These are phyloP conservation scores for Moesziomyces antarcticus DNA, from an alignment of 1,284 basidiomycete species.

Conservation along the genomic window DNA sequence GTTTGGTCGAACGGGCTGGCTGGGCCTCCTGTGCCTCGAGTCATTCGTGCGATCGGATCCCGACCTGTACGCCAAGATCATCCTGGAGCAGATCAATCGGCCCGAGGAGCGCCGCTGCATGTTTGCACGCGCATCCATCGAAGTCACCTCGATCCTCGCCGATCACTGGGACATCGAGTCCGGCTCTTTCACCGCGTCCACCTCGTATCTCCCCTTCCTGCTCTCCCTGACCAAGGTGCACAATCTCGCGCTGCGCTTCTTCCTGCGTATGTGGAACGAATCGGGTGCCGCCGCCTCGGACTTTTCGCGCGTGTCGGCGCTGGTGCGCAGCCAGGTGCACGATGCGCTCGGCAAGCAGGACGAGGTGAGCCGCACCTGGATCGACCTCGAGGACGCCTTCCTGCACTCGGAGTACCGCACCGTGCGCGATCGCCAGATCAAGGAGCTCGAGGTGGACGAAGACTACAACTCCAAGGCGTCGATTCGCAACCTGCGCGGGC, in stretches of 20 bases:
- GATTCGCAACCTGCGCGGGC: conserved; percentile 78
- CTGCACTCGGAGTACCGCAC: conserved; percentile 84
- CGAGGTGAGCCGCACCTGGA: conserved; percentile 76
- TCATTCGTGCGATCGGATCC: conserved; percentile 79
- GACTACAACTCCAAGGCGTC: conserved; percentile 71
- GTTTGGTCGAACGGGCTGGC: conserved; percentile 83
- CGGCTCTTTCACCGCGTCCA: conserved; percentile 78
- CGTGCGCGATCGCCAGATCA: conserved; percentile 91
- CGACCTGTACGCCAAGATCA: conserved; percentile 84
- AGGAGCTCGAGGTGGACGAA: conserved; percentile 89
- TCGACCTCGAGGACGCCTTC: conserved; percentile 86
- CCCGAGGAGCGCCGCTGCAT: conserved; percentile 83
- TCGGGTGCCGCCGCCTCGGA: conserved; percentile 77
- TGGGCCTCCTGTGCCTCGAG: conserved; percentile 76
- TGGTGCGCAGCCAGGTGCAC: conserved; percentile 81
- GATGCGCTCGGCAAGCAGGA: conserved; percentile 75
- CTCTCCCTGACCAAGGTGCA: conserved; percentile 85
- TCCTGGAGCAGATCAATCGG: conserved; percentile 85
- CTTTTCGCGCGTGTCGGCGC: conserved; percentile 81
- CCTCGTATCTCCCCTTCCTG: conserved; percentile 88
- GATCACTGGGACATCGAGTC: conserved; percentile 59
- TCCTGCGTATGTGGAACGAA: conserved; percentile 94
- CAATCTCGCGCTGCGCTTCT: conserved; percentile 84
- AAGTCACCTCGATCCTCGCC: conserved; percentile 76
- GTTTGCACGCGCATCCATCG: conserved; percentile 84